Conservation (phyloP, 228 moss, liverwort and hornwort genomes). For the Sphagnum fallax region DNA sequence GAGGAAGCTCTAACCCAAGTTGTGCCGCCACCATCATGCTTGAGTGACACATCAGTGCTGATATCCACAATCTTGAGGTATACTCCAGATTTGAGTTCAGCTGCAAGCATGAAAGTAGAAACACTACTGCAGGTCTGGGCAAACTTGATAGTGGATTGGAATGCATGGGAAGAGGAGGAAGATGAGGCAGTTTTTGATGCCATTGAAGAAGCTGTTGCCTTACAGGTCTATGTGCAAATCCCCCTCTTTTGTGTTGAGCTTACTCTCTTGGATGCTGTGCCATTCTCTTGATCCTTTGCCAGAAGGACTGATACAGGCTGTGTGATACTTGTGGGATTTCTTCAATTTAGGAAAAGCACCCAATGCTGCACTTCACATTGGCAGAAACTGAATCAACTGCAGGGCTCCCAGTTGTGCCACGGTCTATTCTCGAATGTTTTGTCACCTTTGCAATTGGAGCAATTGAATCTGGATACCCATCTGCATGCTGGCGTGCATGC, state of each 20-base stretch:
- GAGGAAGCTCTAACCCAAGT: slow-evolving; percentile 21
- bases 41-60: slow-evolving; percentile 45
- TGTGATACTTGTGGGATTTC: background rate
- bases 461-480: slow-evolving; percentile 34
- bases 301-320: background rate
- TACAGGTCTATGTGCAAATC: slow-evolving; percentile 36
- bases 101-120: slow-evolving; percentile 24
- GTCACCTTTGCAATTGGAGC: slow-evolving; percentile 31
- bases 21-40: slow-evolving; percentile 33
- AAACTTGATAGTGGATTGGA: slow-evolving; percentile 47
- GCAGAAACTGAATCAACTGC: slow-evolving; percentile 19
- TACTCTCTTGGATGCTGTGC: too few relatives aligned
- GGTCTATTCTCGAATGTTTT: slow-evolving; percentile 39
- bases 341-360: slow-evolving; percentile 37
- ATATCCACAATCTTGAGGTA: slow-evolving; percentile 36
- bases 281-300: too few relatives aligned
- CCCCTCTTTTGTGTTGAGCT: background rate
- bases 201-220: slow-evolving; percentile 40
- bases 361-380: slow-evolving; percentile 25
- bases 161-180: slow-evolving; percentile 46
- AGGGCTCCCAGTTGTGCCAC: slow-evolving; percentile 15
- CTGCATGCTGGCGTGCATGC: slow-evolving; percentile 63
- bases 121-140: slow-evolving; percentile 49
- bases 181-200: slow-evolving; percentile 39
- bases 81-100: slow-evolving; percentile 21